Base-by-base conservation (phyloP, 805 yeast genomes). In the Saccharomycopsis olivae region DNA sequence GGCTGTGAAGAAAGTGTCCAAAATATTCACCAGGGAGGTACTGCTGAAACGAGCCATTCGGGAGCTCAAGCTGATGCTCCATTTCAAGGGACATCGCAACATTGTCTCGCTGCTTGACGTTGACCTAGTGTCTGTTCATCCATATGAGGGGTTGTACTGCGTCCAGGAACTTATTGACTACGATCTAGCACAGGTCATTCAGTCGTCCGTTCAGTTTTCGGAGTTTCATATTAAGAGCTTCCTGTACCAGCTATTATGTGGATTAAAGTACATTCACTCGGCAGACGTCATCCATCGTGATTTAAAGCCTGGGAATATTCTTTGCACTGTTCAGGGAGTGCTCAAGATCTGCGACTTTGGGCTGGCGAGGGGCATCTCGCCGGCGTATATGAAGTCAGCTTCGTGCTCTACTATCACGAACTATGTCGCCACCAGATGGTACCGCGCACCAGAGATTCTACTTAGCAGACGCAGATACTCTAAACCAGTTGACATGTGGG, bases 341-440 rank as follows among this genome's bases (percentile, higher is more conserved):
- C 60, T 88, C 36, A 88, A 88, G 53, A 84, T 88, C 13, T 86
- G 96, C 59, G 97, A 88, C 60, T 88, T 88, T 65, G 97, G 97
- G 0, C 64, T 88, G 28, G 95, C 96, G 1, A 65, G 96, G 53
- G 94, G 94, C 1, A 65, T 85, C 9, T 57, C 63, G 1, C 56
- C 60, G 4, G 53, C 53, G 36, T 60, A 45, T 44, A 49, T 10
- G 25, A 25, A 16, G n/a, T 15, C 13, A 25, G 18, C 38, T 5
- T n/a, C 29, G 13, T n/a, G n/a, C n/a, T 5, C 31, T 10, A 29
- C 38, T 5, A 14, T 33, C 32, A 35, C 38, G 6, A 35, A 35
- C 17, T 92, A 92, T 56, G 98, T 92, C 20, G 97, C 98, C 24
- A 92, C 98, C 1, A 71, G 98, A 57, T 92, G 98, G 98, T 92